Evolutionary conservation across 108 stramenopile genomes (phyloP).

Genomic region (Cylindrotheca closterium): DNA sequence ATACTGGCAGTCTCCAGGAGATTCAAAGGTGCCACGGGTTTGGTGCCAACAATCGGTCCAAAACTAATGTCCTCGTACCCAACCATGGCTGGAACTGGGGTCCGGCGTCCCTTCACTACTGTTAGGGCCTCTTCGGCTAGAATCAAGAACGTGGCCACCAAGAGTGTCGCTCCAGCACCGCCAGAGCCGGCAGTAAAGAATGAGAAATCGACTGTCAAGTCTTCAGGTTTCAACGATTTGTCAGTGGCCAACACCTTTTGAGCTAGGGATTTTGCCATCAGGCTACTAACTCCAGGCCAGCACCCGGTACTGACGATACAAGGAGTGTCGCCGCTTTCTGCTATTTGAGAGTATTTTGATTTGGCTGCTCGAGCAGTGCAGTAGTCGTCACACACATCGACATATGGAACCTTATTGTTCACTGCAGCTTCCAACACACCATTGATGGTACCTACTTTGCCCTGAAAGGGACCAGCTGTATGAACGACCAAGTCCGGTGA

Average conservation of each 20-base stretch:
- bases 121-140: slow-evolving; percentile 67
- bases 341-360: slow-evolving; percentile 23
- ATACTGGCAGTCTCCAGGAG: slow-evolving; percentile 64
- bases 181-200: slow-evolving; percentile 86
- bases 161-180: slow-evolving; percentile 80
- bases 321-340: slow-evolving; percentile 35
- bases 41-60: slow-evolving; percentile 48
- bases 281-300: slow-evolving; percentile 50
- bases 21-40: slow-evolving; percentile 62
- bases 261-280: slow-evolving; percentile 43
- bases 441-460: slow-evolving; percentile 40
- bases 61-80: slow-evolving; percentile 35
- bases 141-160: slow-evolving; percentile 81
- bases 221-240: slow-evolving; percentile 18
- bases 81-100: slow-evolving; percentile 40
- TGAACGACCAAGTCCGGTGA: slow-evolving; percentile 60
- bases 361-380: slow-evolving; percentile 65
- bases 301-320: slow-evolving; percentile 53
- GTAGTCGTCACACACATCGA: slow-evolving; percentile 89
- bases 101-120: slow-evolving; percentile 43
- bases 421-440: slow-evolving; percentile 54
- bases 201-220: slow-evolving; percentile 50
- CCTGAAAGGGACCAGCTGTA: slow-evolving; percentile 88
- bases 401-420: slow-evolving; percentile 52
- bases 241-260: slow-evolving; percentile 15